Evolutionary conservation across 1,139 yeast species (phyloP).

Genomic region (Scheffersomyces titani): DNA sequence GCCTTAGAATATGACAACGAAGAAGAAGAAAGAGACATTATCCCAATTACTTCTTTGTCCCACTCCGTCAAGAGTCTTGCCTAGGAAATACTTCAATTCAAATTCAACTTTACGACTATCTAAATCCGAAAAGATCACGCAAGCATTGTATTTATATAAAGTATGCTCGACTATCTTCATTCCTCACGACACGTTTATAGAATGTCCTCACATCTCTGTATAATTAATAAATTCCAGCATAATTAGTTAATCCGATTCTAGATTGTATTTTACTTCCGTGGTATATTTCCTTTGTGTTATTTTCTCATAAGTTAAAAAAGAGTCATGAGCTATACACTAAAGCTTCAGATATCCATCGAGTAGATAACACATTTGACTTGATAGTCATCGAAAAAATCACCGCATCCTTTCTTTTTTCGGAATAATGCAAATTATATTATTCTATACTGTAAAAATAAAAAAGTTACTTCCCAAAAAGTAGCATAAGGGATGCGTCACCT

Average conservation of each 20-base stretch:
- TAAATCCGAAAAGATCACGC: neutral
- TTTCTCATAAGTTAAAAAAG: neutral
- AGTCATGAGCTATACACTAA: neutral
- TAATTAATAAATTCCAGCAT: neutral
- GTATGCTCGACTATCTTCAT: neutral
- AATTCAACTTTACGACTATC: neutral
- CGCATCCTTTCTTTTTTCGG: neutral
- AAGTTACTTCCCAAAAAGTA: neutral
- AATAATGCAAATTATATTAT: too few species aligned
- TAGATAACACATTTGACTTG: neutral
- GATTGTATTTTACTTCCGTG: neutral
- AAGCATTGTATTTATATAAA: neutral
- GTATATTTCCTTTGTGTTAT: neutral
- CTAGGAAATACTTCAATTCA: constrained; percentile 1
- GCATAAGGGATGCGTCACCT: neutral
- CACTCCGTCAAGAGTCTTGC: constrained; percentile 16
- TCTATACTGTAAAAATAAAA: neutral
- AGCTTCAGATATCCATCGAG: neutral
- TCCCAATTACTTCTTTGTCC: constrained; percentile 13
- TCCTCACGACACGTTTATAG: neutral
- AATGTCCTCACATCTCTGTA: neutral
- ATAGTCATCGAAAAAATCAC: neutral
- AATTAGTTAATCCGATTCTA: neutral
- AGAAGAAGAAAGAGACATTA: constrained; percentile 12
- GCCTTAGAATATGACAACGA: constrained; percentile 42